phyloP scores from a whole-genome alignment of 2,329 filamentous ascomycete species.

The Microsporum audouinii region DNA sequence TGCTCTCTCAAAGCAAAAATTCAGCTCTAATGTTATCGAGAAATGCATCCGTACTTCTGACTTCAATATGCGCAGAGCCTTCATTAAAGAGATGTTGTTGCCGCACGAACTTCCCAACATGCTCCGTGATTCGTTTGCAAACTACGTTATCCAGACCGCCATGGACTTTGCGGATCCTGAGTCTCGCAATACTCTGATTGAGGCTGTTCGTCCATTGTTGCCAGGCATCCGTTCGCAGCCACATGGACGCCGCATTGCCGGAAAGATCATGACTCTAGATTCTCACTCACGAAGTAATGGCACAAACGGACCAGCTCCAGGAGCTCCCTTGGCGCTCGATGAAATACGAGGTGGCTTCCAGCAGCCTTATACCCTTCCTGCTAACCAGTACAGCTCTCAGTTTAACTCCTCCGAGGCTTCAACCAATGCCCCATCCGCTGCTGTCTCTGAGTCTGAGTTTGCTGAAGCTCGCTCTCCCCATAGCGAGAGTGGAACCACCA shows the following conservation, averaged over 20 bases:
- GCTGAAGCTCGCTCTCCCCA: neutral
- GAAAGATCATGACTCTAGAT: constrained; percentile 61
- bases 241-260: constrained; percentile 84
- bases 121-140: constrained; percentile 84
- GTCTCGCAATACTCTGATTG: constrained; percentile 64
- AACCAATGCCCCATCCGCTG: neutral
- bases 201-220: constrained; percentile 73
- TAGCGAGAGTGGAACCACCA: constrained; percentile 18
- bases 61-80: constrained; percentile 59
- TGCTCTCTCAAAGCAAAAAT: constrained; percentile 84
- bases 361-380: constrained; percentile 18
- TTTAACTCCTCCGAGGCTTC: constrained; percentile 1
- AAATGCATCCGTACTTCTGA: constrained; percentile 84
- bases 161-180: constrained; percentile 69
- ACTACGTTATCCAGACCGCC: constrained; percentile 96
- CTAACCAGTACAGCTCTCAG: constrained; percentile 18
- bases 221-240: constrained; percentile 79
- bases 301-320: constrained; percentile 29
- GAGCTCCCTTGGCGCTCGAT: constrained; percentile 29
- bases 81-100: constrained; percentile 70
- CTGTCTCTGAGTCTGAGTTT: constrained; percentile 1
- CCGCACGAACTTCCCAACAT: constrained; percentile 70
- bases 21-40: constrained; percentile 98
- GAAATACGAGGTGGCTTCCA: constrained; percentile 27
- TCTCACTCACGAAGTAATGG: constrained; percentile 27